These are phyloP conservation scores for Trypanosoma melophagium DNA, from an alignment of 208 protist species.

Conservation along the genomic window DNA sequence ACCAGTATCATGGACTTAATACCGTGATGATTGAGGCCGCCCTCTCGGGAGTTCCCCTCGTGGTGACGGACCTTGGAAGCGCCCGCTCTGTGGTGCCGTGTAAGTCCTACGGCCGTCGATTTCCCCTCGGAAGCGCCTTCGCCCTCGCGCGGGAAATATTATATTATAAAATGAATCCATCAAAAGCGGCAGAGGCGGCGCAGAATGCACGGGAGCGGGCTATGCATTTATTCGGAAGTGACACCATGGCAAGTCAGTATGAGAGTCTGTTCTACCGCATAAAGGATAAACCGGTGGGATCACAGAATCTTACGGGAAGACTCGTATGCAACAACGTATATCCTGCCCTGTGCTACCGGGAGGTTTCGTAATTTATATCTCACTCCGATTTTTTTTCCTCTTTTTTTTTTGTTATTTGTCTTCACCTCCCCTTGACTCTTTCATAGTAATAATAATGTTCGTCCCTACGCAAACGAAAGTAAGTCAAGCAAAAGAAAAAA, in stretches of 20 bases:
- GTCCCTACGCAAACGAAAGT: too few relatives aligned
- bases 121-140: slow-evolving; percentile 20
- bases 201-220: slow-evolving; percentile 20
- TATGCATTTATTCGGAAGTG: slow-evolving; percentile 23
- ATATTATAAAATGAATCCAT: slow-evolving; percentile 29
- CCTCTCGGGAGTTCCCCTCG: slow-evolving; percentile 28
- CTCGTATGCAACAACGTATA: slow-evolving; percentile 25
- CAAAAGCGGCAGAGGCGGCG: slow-evolving; percentile 4
- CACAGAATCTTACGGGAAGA: slow-evolving; percentile 22
- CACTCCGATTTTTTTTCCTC: too few relatives aligned
- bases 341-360: slow-evolving; percentile 34
- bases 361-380: not conserved
- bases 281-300: not conserved
- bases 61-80: slow-evolving; percentile 27
- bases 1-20: slow-evolving; percentile 39
- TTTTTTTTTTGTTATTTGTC: slow-evolving; percentile 15
- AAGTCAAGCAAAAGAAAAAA: too few relatives aligned
- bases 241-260: slow-evolving; percentile 32
- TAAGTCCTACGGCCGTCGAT: slow-evolving; percentile 22
- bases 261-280: slow-evolving; percentile 29
- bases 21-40: slow-evolving; percentile 43
- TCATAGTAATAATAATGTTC: not conserved
- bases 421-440: not conserved
- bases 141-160: slow-evolving; percentile 24
- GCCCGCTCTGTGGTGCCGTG: slow-evolving; percentile 31